Evolutionary conservation across 2,329 filamentous ascomycete genomes (phyloP).

Genomic region (Lizonia empirigonia): DNA sequence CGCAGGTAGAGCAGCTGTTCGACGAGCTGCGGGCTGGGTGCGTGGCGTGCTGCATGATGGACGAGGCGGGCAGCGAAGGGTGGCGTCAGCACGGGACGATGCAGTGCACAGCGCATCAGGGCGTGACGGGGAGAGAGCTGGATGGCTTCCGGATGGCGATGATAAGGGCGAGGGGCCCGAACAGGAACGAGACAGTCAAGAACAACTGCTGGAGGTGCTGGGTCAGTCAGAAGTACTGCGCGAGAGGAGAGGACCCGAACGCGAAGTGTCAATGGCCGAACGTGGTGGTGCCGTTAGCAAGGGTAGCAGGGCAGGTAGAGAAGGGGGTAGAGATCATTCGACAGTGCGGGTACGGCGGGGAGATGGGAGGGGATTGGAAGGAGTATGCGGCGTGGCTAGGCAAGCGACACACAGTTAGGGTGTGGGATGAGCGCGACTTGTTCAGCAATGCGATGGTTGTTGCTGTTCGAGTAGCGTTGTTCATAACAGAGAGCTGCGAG

Average conservation of each 20-base stretch:
- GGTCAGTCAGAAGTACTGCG: constrained; percentile 5
- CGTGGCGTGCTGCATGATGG: no score
- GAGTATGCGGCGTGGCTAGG: background rate
- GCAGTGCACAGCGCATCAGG: background rate
- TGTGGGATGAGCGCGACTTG: background rate
- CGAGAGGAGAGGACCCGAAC: background rate
- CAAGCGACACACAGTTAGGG: background rate
- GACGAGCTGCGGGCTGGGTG: no score
- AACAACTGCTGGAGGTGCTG: background rate
- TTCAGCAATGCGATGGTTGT: background rate
- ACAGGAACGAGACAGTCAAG: background rate
- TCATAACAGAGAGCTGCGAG: no score
- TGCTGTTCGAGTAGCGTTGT: background rate
- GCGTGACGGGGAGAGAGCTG: background rate
- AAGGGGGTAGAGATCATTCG: no score
- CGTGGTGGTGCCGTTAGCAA: background rate
- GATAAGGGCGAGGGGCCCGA: no score
- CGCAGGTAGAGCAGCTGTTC: background rate
- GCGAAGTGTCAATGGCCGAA: constrained; percentile 1
- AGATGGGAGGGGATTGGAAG: background rate
- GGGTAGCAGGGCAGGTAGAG: background rate
- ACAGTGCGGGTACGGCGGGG: background rate
- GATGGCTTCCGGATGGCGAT: background rate
- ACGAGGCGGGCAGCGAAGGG: no score
- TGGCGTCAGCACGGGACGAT: no score